Evolutionary conservation across 2,329 filamentous ascomycete genomes (phyloP).

Genomic region (Stachybotrys chartarum): DNA sequence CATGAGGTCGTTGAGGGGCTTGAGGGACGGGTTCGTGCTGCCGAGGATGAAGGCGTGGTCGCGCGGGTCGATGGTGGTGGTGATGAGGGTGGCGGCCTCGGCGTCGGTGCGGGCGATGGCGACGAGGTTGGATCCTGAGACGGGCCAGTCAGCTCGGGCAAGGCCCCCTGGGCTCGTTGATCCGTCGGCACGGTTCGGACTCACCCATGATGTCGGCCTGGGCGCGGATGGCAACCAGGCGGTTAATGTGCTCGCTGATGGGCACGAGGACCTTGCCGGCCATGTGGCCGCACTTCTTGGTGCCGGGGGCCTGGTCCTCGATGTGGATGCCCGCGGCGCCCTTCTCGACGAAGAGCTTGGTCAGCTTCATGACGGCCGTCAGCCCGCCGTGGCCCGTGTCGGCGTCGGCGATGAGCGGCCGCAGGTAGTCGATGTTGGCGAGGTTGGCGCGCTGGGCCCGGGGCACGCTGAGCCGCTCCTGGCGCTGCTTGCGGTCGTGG

Average conservation of each 20-base stretch:
- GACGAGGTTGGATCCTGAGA: conserved; percentile 68
- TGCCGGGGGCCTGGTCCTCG: conserved; percentile 95
- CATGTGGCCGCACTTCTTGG: conserved; percentile 99
- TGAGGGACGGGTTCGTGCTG: conserved; percentile 74
- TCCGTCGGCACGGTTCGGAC: conserved; percentile 4
- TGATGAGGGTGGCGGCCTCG: conserved; percentile 95
- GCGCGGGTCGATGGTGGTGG: conserved; percentile 88
- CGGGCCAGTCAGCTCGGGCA: conserved; percentile 6
- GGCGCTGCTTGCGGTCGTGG: conserved; percentile 98
- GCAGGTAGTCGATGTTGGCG: conserved; percentile 83
- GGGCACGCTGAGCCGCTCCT: conserved; percentile 77
- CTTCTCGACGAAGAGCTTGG: conserved; percentile 94
- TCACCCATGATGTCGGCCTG: conserved; percentile 97
- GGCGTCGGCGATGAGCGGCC: conserved; percentile 92
- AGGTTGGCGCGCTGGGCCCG: conserved; percentile 65
- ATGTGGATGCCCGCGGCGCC: conserved; percentile 97
- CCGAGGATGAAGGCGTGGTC: conserved; percentile 94
- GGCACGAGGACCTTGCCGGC: conserved; percentile 96
- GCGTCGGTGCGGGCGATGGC: conserved; percentile 93
- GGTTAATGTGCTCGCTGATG: conserved; percentile 96
- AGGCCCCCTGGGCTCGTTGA: neutral
- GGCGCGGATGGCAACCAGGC: conserved; percentile 89
- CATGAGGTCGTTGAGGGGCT: conserved; percentile 89
- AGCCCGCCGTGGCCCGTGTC: conserved; percentile 96
- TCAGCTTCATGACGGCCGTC: conserved; percentile 99